Percentiles rank a stretch among this genome's conserved stretches.
phyloP scores from a whole-genome alignment of 2,329 filamentous ascomycete genomes.

The Daldinia eschscholtzii region DNA sequence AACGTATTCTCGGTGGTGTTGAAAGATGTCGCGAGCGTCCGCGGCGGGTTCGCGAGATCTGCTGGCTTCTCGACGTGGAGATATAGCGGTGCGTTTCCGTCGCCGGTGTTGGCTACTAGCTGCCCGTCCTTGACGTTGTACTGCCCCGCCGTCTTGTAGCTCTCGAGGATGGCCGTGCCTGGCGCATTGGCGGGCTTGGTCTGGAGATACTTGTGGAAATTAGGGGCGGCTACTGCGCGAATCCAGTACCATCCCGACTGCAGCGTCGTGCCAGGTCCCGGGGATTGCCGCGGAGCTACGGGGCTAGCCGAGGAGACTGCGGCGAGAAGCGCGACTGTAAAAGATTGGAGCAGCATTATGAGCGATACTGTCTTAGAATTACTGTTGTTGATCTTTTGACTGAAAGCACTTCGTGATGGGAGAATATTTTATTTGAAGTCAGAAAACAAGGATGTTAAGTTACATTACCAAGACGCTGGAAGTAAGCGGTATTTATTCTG shows the following conservation, averaged over 20 bases:
- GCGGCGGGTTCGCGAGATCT: conserved; percentile 57
- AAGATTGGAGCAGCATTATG: conserved; percentile 26
- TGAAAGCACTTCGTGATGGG: not conserved
- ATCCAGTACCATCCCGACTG: conserved; percentile 68
- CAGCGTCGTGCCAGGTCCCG: conserved; percentile 55
- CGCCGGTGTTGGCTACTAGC: conserved; percentile 63
- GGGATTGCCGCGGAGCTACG: conserved; percentile 26
- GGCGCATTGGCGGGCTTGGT: conserved; percentile 59
- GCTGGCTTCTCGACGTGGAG: conserved; percentile 62
- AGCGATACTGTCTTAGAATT: not conserved
- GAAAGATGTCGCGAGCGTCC: conserved; percentile 65
- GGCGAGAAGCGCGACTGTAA: conserved; percentile 17
- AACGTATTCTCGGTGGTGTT: conserved; percentile 64
- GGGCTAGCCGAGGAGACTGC: conserved; percentile 13
- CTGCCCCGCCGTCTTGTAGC: conserved; percentile 67
- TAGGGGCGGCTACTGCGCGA: conserved; percentile 67
- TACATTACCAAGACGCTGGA: conserved; percentile 27
- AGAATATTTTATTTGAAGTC: not conserved
- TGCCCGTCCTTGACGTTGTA: conserved; percentile 69
- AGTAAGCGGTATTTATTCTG: conserved; percentile 30
- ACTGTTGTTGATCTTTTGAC: not conserved
- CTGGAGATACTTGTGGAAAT: conserved; percentile 69
- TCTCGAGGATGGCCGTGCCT: conserved; percentile 64
- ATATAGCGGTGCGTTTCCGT: conserved; percentile 56
- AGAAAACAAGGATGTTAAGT: conserved; percentile 24